Evolutionary conservation across 371 early-diverging fungal genomes (phyloP).

Genomic region (Nosema muscidifuracis): DNA sequence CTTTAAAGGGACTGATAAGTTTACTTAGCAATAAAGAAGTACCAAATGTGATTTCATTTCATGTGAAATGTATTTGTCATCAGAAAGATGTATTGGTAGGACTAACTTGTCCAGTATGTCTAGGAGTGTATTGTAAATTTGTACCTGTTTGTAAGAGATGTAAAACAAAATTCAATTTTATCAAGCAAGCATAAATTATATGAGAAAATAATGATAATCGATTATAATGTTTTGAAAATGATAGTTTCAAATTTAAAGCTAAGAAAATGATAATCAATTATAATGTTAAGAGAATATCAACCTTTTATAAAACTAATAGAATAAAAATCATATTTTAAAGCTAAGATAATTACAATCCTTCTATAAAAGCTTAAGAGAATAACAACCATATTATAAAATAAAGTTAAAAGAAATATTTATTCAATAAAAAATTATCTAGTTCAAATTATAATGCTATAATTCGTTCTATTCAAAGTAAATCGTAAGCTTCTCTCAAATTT

Average conservation of each 20-base stretch:
- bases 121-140: slow-evolving; percentile 62
- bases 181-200: too few species aligned
- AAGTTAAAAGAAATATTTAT: too few species aligned
- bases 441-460: neutral
- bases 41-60: slow-evolving; percentile 1
- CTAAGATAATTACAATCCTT: too few species aligned
- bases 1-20: slow-evolving; percentile 14
- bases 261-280: too few species aligned
- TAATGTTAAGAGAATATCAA: too few species aligned
- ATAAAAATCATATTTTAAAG: too few species aligned
- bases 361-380: too few species aligned
- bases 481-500: neutral
- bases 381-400: too few species aligned
- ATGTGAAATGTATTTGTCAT: slow-evolving; percentile 58
- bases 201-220: too few species aligned
- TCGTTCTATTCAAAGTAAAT: neutral
- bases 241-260: too few species aligned
- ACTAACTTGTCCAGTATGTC: slow-evolving; percentile 60
- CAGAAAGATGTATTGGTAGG: slow-evolving; percentile 47
- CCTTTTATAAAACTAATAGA: too few species aligned
- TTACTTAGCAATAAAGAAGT: neutral
- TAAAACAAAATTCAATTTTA: slow-evolving; percentile 58
- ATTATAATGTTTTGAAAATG: too few species aligned
- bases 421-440: neutral
- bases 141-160: slow-evolving; percentile 62